These are phyloP conservation scores for Apiospora sp. DNA, from an alignment of 2,329 filamentous ascomycete genomes.

Conservation along the genomic window DNA sequence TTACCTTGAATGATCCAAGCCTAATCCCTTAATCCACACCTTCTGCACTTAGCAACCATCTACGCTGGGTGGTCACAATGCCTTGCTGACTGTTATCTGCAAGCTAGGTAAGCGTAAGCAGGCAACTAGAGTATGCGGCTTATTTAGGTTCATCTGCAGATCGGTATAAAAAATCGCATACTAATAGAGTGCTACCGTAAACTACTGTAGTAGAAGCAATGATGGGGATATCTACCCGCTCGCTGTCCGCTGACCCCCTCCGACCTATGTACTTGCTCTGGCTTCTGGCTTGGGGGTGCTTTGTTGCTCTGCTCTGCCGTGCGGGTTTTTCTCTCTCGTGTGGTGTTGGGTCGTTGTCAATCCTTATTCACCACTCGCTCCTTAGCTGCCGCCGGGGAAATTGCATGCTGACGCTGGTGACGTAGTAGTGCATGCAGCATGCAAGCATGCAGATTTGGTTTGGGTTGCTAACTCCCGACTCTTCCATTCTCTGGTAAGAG, in stretches of 20 bases:
- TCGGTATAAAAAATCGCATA: not conserved
- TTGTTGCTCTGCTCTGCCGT: not conserved
- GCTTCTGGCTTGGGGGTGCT: not conserved
- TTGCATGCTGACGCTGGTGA: not conserved
- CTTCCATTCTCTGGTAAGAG: not conserved
- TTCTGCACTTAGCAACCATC: too few species aligned
- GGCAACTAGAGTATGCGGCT: not conserved
- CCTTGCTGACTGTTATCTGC: too few species aligned
- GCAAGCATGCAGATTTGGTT: not conserved
- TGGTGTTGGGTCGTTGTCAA: not conserved
- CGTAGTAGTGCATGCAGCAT: not conserved
- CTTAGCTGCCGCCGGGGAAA: not conserved
- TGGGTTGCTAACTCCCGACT: not conserved
- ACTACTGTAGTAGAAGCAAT: not conserved
- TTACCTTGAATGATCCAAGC: not conserved
- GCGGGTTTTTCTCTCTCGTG: not conserved
- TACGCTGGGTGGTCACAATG: too few species aligned
- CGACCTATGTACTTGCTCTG: not conserved
- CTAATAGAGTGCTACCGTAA: not conserved
- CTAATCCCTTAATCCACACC: too few species aligned
- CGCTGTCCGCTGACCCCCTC: not conserved
- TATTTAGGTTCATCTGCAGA: constrained; percentile 18
- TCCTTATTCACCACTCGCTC: not conserved
- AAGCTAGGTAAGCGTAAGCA: not conserved
- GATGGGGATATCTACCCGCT: not conserved